Percentiles rank a stretch among this genome's conserved stretches.
Evolutionary conservation across 768 basidiomycete species (phyloP).

Genomic region (Sarcodon aspratus): DNA sequence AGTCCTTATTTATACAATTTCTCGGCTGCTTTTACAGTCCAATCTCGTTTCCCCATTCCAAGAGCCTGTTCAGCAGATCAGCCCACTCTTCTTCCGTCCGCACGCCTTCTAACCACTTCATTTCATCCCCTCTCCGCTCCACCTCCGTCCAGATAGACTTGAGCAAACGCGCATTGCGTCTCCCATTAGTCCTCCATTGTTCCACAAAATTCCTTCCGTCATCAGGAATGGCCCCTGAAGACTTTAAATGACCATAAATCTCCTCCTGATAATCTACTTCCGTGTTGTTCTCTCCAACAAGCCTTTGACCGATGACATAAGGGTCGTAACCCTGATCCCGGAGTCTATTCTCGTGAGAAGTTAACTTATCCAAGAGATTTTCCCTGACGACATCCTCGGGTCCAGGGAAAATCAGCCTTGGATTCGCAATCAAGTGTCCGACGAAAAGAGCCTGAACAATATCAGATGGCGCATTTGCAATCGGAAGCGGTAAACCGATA

Average conservation of each 20-base stretch:
- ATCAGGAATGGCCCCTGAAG: conserved; percentile 22
- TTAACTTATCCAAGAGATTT: conserved; percentile 28
- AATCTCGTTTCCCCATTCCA: conserved; percentile 33
- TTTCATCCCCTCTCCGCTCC: conserved; percentile 25
- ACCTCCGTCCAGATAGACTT: conserved; percentile 33
- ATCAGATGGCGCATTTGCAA: conserved; percentile 37
- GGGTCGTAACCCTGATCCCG: conserved; percentile 36
- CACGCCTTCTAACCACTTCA: conserved; percentile 36
- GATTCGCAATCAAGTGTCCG: conserved; percentile 32
- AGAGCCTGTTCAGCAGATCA: conserved; percentile 32
- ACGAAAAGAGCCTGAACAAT: conserved; percentile 38
- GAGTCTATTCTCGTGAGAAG: conserved; percentile 26
- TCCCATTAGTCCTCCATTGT: conserved; percentile 30
- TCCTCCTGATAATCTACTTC: conserved; percentile 21
- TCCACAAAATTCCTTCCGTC: conserved; percentile 37
- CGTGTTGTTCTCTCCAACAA: conserved; percentile 14
- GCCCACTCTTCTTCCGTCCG: conserved; percentile 42
- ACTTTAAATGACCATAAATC: conserved; percentile 17
- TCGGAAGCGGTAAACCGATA: conserved; percentile 37
- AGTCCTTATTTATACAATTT: no score
- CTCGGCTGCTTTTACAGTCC: no score
- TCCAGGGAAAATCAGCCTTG: conserved; percentile 24
- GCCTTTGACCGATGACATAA: conserved; percentile 34
- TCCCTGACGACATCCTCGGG: conserved; percentile 11
- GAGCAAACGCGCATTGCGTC: conserved; percentile 22